Evolutionary conservation across 2,329 filamentous ascomycete species (phyloP), one percentile per base, ranked within the genome.

Genomic region (Helotiales sp.): DNA sequence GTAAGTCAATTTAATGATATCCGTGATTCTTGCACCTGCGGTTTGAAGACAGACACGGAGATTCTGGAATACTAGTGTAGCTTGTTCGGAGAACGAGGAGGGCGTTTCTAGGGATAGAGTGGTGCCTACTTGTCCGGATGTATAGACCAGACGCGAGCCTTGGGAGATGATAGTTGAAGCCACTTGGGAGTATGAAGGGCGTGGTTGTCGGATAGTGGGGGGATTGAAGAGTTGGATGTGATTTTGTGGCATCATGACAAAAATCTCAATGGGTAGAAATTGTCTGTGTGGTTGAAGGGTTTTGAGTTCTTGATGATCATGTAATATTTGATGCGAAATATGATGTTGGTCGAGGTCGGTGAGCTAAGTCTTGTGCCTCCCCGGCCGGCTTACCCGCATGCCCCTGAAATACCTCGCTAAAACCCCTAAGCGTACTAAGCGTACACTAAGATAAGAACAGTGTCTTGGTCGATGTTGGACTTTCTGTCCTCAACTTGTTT

Each of bases 181-280:
- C 19, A 55, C 38, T 46, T 49, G 52, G 12, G 52, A 55, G 19
- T 55, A 55, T 22, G 42, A 40, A 15, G 52, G 52, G n/a, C 52
- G 44, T 3, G 31, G 33, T 17, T 46, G 30, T 1, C 33, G 52
- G 6, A 42, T 44, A 5, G 33, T 17, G 4, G 52, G 42, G 15
- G 52, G 52, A n/a, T 54, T 31, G 13, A 48, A 25, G 22, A 54
- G 42, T 5, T 15, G 29, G n/a, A 55, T 55, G 10, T 30, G 17
- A 8, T 46, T 53, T 29, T 24, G 31, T 15, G 46, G 27, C 19
- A 19, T 19, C 46, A 50, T 55, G 30, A n/a, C n/a, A n/a, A n/a
- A n/a, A n/a, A n/a, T n/a, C n/a, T n/a, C n/a, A n/a, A n/a, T n/a
- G n/a, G n/a, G n/a, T n/a, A n/a, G n/a, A n/a, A n/a, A n/a, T n/a